Conservation (phyloP, 2,329 filamentous ascomycete genomes). For the Ascochyta rabiei region DNA sequence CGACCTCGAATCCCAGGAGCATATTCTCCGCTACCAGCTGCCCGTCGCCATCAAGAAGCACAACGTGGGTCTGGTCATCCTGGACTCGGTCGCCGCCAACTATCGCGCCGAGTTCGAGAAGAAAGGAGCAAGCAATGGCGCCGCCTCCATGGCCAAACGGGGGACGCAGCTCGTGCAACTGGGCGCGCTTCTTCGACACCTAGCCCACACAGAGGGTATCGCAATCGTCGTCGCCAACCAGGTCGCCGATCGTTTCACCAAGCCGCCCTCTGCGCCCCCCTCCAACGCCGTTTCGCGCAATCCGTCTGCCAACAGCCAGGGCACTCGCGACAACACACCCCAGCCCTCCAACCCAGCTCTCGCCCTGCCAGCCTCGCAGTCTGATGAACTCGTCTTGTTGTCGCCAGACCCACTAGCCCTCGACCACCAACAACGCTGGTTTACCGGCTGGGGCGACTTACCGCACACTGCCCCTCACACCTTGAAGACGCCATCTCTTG, state of each 20-base stretch:
- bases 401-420: conserved; percentile 68
- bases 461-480: conserved; percentile 39
- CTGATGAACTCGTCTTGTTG: conserved; percentile 36
- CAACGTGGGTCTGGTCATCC: conserved; percentile 78
- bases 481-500: conserved; percentile 83
- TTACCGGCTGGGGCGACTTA: conserved; percentile 88
- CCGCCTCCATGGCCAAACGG: conserved; percentile 70
- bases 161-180: conserved; percentile 78
- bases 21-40: conserved; percentile 91
- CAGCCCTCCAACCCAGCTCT: conserved; percentile 17
- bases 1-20: conserved; percentile 92
- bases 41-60: conserved; percentile 80
- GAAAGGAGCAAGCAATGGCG: conserved; percentile 47
- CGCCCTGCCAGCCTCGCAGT: conserved; percentile 20
- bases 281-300: conserved; percentile 38
- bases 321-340: conserved; percentile 20
- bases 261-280: conserved; percentile 23
- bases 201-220: conserved; percentile 76
- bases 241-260: conserved; percentile 83
- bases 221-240: conserved; percentile 95
- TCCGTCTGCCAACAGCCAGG: conserved; percentile 38
- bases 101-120: conserved; percentile 89
- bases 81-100: conserved; percentile 95
- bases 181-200: conserved; percentile 73
- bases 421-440: conserved; percentile 91